Base-by-base conservation (phyloP, 306 rosid species). In the Pyrus betulifolia region DNA sequence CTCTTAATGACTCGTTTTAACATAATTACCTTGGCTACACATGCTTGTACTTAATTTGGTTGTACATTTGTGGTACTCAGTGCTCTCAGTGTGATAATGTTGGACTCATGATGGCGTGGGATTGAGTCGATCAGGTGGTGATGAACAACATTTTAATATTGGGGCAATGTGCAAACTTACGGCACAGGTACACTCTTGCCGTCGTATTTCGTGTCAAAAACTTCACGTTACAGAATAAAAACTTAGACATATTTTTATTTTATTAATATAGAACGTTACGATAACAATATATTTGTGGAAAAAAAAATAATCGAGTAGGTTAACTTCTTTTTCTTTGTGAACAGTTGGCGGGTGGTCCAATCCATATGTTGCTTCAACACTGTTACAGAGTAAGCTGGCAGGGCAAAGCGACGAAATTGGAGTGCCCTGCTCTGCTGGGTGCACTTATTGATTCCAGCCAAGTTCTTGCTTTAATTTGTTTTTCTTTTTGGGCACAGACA, bases 41-140 rank as follows among this genome's bases (percentile, higher is more conserved):
- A 46, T 46, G 52, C 52, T 46, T 46, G 54, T 49, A 49, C 15
- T 49, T 5, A 49, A 49, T 49, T 15, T 49, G 55, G 8, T 49
- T 40, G 59, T 17, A 40, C 14, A 13, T 8, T 25, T 10, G 12
- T 58, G n/a, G 38, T 8, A 13, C 11, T 64, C 13, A 54, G 67
- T 35, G 67, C n/a, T 62, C 52, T 55, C 59, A 71, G 71, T 70
- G 85, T 76, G 85, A 69, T 83, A 80, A 73, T 71, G 85, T 78
- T 71, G 85, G 78, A 61, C 73, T 73, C 84, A 87, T 87, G 63
- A 87, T 87, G 62, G 57, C 78, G 23, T 38, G 45, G 79, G 88
- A 87, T 87, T 60, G 70, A 78, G 65, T 38, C 19, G 85, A 87
- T 86, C 81, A 63, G 80, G 80, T 81, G 82, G 67, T 78, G 40